Conservation (phyloP, 1,284 basidiomycete species). For the Heterobasidion irregulare region DNA sequence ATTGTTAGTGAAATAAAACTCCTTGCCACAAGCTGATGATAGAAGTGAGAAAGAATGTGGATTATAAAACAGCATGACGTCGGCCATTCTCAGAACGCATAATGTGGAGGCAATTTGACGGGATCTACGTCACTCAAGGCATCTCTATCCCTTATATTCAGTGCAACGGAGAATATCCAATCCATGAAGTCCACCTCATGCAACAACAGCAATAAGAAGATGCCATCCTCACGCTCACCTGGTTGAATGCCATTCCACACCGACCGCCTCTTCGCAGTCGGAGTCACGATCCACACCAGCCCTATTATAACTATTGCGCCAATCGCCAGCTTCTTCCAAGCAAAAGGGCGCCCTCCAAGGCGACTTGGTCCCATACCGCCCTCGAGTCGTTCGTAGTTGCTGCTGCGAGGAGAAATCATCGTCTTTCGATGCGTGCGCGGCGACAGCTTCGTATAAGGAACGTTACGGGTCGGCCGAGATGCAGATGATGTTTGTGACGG, state of each 20-base stretch:
- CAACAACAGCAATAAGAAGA: neutral
- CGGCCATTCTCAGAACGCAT: no score
- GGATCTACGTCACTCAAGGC: no score
- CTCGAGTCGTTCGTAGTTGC: slow-evolving; percentile 58
- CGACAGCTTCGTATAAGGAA: neutral
- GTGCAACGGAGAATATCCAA: no score
- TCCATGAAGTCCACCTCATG: no score
- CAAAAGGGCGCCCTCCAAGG: slow-evolving; percentile 21
- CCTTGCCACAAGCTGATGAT: no score
- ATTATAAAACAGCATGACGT: no score
- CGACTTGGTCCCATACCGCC: slow-evolving; percentile 45
- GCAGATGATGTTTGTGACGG: neutral
- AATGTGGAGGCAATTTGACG: no score
- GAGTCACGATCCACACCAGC: slow-evolving; percentile 58
- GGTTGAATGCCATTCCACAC: slow-evolving; percentile 3
- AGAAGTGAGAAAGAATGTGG: no score
- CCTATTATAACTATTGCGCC: slow-evolving; percentile 45
- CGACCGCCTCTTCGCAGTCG: slow-evolving; percentile 25
- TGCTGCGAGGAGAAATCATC: slow-evolving; percentile 36
- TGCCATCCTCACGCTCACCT: slow-evolving; percentile 2
- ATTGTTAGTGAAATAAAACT: no score
- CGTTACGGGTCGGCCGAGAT: neutral
- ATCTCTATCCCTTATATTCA: no score
- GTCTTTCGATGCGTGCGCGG: neutral
- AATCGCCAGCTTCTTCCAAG: slow-evolving; percentile 65